A percentile compares a stretch with the other conserved stretches of the same genome.
Evolutionary conservation across 306 rosid genomes (phyloP).

Genomic region (Quercus ilex): DNA sequence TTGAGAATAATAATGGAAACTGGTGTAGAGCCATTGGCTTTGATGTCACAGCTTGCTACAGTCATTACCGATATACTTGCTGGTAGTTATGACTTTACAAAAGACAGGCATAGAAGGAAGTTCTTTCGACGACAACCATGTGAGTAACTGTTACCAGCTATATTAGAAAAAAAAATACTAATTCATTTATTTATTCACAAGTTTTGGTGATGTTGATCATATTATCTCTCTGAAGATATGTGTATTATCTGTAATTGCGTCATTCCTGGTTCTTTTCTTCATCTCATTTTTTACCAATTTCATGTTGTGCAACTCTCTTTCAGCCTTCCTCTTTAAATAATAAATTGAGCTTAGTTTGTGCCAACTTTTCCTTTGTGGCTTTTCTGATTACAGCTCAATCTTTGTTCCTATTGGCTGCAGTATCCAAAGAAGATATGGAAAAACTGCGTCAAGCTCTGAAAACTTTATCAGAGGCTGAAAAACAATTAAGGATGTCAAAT

Average conservation of each 20-base stretch:
- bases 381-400: not conserved
- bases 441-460: constrained; percentile 94
- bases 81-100: constrained; percentile 73
- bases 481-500: constrained; percentile 90
- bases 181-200: constrained; percentile 17
- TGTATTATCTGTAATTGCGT: not conserved
- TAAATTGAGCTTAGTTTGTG: not conserved
- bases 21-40: constrained; percentile 91
- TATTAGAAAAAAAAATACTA: not conserved
- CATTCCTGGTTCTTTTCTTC: not conserved
- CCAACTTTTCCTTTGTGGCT: not conserved
- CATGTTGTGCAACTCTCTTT: not conserved
- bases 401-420: constrained; percentile 34
- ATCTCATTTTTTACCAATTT: not conserved
- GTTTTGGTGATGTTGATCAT: not conserved
- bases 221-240: not conserved
- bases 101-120: constrained; percentile 76
- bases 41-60: constrained; percentile 97
- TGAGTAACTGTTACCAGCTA: constrained; percentile 32
- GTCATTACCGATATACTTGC: constrained; percentile 97
- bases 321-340: not conserved
- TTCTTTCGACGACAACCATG: constrained; percentile 85
- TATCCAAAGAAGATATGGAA: constrained; percentile 93
- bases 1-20: constrained; percentile 90
- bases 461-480: constrained; percentile 94